Evolutionary conservation across 768 basidiomycete genomes (phyloP), one percentile per base, ranked within the genome.

Genomic region (Cyclocybe cylindracea): DNA sequence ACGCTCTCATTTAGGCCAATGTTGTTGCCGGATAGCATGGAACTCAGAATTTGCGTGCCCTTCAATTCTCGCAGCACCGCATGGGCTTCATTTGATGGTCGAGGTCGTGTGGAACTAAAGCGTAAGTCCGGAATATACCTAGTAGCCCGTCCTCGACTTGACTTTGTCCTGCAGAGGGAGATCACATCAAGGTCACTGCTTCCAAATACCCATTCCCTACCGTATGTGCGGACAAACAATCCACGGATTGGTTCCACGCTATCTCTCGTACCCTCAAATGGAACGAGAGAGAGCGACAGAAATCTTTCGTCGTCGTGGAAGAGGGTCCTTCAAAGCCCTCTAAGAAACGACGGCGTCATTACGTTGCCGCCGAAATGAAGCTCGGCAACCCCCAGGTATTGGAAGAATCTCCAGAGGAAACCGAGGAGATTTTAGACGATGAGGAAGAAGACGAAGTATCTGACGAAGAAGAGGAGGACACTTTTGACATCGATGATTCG

Each of bases 281-380:
- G 97, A 99, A 99, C 72, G 96, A 99, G 69, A 85, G 96, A 18
- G 94, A 98, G 71, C 84, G 97, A 41, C 97, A 99, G 66, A 99
- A 98, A 67, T 97, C 94, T 5, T 98, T 98, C 59, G 97, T 98
- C 39, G 91, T 99, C 14, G 93, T 99, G 18, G 97, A 98, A 66
- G 95, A 97, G 63, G 85, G 82, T 32, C 84, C 87, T 1, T 62
- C 72, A 11, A 80, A 80, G 57, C 64, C 57, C 6, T 59, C 14
- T 36, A 57, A 53, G 29, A 31, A 46, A 42, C 14, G 24, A 24
- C 51, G 38, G 7, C 18, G n/a, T 24, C 38, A 40, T 35, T 14
- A 43, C 36, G 55, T 29, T 2, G n/a, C 59, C 29, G 47, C 60
- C 44, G 55, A 61, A n/a, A 35, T 44, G 31, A 51, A 51, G 49